Base-by-base conservation (phyloP, 257 asterid genomes). In the Fraxinus pennsylvanica region DNA sequence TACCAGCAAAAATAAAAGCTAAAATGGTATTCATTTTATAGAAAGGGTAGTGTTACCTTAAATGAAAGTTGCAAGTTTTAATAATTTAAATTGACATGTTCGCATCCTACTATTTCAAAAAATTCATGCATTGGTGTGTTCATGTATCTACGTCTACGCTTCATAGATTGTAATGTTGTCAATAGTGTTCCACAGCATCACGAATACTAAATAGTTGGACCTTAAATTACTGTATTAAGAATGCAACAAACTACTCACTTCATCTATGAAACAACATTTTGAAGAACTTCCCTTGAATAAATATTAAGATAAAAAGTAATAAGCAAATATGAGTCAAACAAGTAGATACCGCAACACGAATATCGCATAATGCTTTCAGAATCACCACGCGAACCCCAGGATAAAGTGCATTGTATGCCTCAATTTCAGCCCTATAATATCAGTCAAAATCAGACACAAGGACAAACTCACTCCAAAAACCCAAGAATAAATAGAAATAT, bases 311-410 rank as follows among this genome's bases (percentile, higher is more conserved):
- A 57, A 57, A 17, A 6, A n/a, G 29, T 12, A 63, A 27, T 52
- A 69, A 9, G 57, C 68, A 77, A 83, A 76, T 54, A 78, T 66
- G 19, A 27, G 70, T 84, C 25, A 41, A 22, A 74, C 83, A 66
- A 27, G 15, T 21, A 27, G 35, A 81, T 88, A 96, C 99, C 99
- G 92, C 98, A 59, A 96, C 98, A 74, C 99, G 99, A 82, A 96
- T 96, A 85, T 96, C 99, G 79, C 99, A 96, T 72, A 93, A 75
- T 43, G 99, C 99, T 90, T 96, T 96, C 85, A 96, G 79, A 82
- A 93, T 96, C 83, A 91, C 88, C 87, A 93, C 97, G 15, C 99
- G 91, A 71, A 96, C 92, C 35, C 89, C 96, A 68, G 98, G 98
- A 82, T 93, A 96, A 69, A 96, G 93, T 45, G 90, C 80, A 77